Conservation (phyloP, 1,284 basidiomycete genomes). For the Melanopsichium pennsylvanicum region DNA sequence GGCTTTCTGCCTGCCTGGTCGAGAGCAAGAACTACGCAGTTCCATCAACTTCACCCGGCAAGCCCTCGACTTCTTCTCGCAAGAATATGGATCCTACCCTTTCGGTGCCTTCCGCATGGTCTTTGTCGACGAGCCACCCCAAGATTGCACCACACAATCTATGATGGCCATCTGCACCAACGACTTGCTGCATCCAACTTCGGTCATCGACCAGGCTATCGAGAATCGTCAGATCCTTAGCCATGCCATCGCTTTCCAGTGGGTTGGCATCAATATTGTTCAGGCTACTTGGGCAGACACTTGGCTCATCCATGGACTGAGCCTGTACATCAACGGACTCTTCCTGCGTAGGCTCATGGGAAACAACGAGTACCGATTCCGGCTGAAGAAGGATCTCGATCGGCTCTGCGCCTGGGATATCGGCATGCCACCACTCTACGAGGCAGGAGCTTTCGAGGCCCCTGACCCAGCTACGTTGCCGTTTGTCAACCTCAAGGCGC, state of each 20-base stretch:
- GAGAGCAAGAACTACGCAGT: slow-evolving; percentile 75
- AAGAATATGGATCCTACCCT: slow-evolving; percentile 94
- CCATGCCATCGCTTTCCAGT: slow-evolving; percentile 86
- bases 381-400: slow-evolving; percentile 94
- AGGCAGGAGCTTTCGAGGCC: slow-evolving; percentile 82
- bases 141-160: slow-evolving; percentile 78
- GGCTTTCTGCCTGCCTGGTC: slow-evolving; percentile 88
- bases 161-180: slow-evolving; percentile 82
- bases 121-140: slow-evolving; percentile 84
- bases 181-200: slow-evolving; percentile 85
- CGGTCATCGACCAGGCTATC: slow-evolving; percentile 91
- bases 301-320: slow-evolving; percentile 93
- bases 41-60: slow-evolving; percentile 81
- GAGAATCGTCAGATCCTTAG: slow-evolving; percentile 86
- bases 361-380: slow-evolving; percentile 96
- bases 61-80: slow-evolving; percentile 89
- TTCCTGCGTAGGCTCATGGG: slow-evolving; percentile 88
- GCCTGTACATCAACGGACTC: slow-evolving; percentile 86
- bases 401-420: slow-evolving; percentile 88
- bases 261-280: slow-evolving; percentile 96
- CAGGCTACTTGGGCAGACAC: slow-evolving; percentile 93
- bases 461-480: slow-evolving; percentile 59
- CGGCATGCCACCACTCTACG: slow-evolving; percentile 89
- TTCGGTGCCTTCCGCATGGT: slow-evolving; percentile 90
- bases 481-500: slow-evolving; percentile 94